Conservation (phyloP, 768 basidiomycete genomes). For the Phaeolepiota aurea region DNA sequence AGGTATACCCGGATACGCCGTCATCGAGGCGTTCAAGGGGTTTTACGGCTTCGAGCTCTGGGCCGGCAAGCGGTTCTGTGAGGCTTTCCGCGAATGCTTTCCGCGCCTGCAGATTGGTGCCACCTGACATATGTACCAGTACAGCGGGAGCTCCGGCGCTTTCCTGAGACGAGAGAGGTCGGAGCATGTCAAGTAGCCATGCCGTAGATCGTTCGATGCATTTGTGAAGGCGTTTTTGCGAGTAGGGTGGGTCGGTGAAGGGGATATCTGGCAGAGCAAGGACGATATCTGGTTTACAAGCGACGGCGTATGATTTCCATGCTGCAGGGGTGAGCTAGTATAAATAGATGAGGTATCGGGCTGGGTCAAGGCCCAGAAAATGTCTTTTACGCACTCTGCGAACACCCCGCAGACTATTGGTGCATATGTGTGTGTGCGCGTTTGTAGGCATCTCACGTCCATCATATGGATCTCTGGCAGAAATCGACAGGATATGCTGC, state of each 20-base stretch:
- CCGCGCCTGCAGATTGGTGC: slow-evolving; percentile 45
- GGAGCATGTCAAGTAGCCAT: slow-evolving; percentile 56
- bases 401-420: slow-evolving; percentile 58
- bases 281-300: slow-evolving; percentile 60
- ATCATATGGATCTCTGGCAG: slow-evolving; percentile 60
- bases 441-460: slow-evolving; percentile 66
- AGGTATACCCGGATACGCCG: slow-evolving; percentile 59
- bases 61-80: slow-evolving; percentile 43
- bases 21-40: slow-evolving; percentile 57
- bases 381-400: slow-evolving; percentile 43
- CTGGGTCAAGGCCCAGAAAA: too few relatives aligned
- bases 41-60: slow-evolving; percentile 42
- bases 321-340: slow-evolving; percentile 43
- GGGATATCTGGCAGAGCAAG: slow-evolving; percentile 67
- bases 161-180: background rate
- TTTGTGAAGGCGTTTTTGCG: slow-evolving; percentile 73
- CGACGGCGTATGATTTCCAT: slow-evolving; percentile 46
- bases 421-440: slow-evolving; percentile 46
- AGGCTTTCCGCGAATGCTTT: slow-evolving; percentile 54
- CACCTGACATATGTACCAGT: slow-evolving; percentile 67
- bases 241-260: slow-evolving; percentile 53
- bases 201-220: slow-evolving; percentile 59
- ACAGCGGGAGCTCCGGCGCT: slow-evolving; percentile 27
- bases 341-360: background rate
- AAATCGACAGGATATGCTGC: slow-evolving; percentile 48